Evolutionary conservation across 2,329 filamentous ascomycete genomes (phyloP).

Genomic region (Ophiostoma sp.): DNA sequence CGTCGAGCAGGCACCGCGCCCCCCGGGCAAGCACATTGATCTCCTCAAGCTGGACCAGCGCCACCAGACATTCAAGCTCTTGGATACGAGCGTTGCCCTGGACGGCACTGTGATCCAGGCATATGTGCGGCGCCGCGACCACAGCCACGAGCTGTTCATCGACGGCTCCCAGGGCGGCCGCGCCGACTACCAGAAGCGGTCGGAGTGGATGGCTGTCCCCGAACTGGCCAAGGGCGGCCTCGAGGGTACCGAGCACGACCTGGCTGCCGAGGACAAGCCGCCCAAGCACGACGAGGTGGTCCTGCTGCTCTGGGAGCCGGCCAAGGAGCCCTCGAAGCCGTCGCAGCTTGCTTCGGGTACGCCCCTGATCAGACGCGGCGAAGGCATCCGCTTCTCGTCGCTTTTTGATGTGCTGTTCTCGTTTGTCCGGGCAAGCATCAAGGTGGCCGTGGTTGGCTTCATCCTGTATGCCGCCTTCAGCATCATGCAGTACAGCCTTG

Average conservation of each 20-base stretch:
- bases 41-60: slow-evolving; percentile 33
- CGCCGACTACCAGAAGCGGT: not conserved
- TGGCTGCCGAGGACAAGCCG: slow-evolving; percentile 12
- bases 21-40: slow-evolving; percentile 26
- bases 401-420: not conserved
- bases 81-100: slow-evolving; percentile 37
- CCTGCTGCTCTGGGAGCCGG: slow-evolving; percentile 15
- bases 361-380: not conserved
- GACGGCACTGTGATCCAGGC: slow-evolving; percentile 44
- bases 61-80: slow-evolving; percentile 39
- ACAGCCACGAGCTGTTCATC: not conserved
- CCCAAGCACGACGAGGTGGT: slow-evolving; percentile 20
- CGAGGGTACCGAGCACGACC: slow-evolving; percentile 12
- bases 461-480: not conserved
- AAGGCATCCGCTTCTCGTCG: not conserved
- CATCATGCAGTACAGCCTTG: not conserved
- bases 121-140: slow-evolving; percentile 37
- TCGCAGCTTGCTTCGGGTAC: not conserved
- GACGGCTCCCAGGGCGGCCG: slow-evolving; percentile 6
- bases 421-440: not conserved
- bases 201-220: slow-evolving; percentile 14
- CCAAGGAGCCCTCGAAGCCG: not conserved
- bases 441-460: not conserved
- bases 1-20: slow-evolving; percentile 32
- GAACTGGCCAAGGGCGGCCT: slow-evolving; percentile 12